Percentiles rank a stretch among this genome's conserved stretches.
These are phyloP conservation scores for Apiotrichum laibachii DNA, from an alignment of 1,284 basidiomycete genomes.

Conservation along the genomic window DNA sequence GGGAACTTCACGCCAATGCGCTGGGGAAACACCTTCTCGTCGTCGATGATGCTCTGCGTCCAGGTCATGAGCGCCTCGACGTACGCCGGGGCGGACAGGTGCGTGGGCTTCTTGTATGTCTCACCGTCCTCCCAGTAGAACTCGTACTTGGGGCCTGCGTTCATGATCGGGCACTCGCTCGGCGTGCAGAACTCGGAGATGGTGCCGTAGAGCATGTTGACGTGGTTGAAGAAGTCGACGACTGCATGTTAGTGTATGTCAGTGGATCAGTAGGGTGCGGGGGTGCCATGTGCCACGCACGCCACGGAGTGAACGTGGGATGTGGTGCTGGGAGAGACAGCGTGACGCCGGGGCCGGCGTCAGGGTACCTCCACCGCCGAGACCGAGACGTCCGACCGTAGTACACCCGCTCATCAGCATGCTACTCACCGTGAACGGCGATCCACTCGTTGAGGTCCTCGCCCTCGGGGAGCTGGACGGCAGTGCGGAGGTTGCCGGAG, in stretches of 20 bases:
- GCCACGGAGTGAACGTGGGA: no score
- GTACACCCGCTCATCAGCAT: neutral
- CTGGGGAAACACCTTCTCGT: conserved; percentile 90
- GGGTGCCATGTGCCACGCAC: no score
- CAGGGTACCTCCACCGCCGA: no score
- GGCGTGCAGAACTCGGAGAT: conserved; percentile 95
- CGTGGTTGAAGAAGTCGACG: conserved; percentile 92
- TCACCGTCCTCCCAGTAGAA: conserved; percentile 98
- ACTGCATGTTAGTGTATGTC: conserved; percentile 55
- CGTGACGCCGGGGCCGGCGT: no score
- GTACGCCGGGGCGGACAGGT: conserved; percentile 91
- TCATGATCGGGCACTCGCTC: conserved; percentile 98
- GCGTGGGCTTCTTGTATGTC: conserved; percentile 87
- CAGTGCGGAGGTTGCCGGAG: conserved; percentile 84
- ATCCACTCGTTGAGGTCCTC: conserved; percentile 96
- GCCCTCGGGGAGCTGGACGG: conserved; percentile 87
- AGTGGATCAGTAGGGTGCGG: neutral
- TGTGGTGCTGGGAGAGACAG: no score
- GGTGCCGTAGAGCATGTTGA: conserved; percentile 95
- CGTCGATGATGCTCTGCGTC: conserved; percentile 90
- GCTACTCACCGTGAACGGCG: conserved; percentile 80
- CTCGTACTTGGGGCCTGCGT: conserved; percentile 96
- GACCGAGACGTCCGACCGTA: neutral
- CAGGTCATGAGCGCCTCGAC: conserved; percentile 99
- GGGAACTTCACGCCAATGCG: conserved; percentile 94